Evolutionary conservation across 2,329 filamentous ascomycete genomes (phyloP), one percentile per base, ranked within the genome.

Genomic region (Exophiala calicioides): DNA sequence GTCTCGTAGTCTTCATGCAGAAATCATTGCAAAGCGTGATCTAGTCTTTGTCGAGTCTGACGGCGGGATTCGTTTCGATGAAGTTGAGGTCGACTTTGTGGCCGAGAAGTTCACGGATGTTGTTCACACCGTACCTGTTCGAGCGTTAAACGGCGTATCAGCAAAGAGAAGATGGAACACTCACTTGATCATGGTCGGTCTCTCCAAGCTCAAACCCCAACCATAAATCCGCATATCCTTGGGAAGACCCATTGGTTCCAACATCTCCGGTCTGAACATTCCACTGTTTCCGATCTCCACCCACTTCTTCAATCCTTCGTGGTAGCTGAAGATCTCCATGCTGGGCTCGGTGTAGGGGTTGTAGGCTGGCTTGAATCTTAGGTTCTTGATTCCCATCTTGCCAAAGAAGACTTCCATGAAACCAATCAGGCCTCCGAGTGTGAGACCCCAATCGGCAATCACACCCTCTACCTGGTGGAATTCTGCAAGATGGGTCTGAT

Each of bases 401-500:
- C 77, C 78, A 71, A 97, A 98, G 82, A 98, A 97, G 62, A 89
- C 84, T 62, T 91, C 85, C 79, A 97, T 90, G 75, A 97, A 88
- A 72, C 81, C 88, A 77, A 96, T 95, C 48, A 97, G 76, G 35
- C 90, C 93, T 58, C 93, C 93, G 13, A 97, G 80, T 0, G 91
- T 94, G 53, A 98, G 77, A 26, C 86, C 86, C 67, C 95, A 97
- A 71, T 98, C 93, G 19, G 93, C 93, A 71, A 98, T 97, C 39
- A 98, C 91, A 69, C 93, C 93, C 72, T 98, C 93, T 24, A 97
- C 88, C 67, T 98, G 93, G 73, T 98, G 93, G 78, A 98, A 98
- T 70, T 98, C 93, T 29, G 90, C 90, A 63, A 98, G 72, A 76
- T 98, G 93, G 6, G 93, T 98, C 10, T 90, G 90, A 64, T 98